Evolutionary conservation across 2,329 filamentous ascomycete species (phyloP).

Genomic region (Xylariaceae sp.): DNA sequence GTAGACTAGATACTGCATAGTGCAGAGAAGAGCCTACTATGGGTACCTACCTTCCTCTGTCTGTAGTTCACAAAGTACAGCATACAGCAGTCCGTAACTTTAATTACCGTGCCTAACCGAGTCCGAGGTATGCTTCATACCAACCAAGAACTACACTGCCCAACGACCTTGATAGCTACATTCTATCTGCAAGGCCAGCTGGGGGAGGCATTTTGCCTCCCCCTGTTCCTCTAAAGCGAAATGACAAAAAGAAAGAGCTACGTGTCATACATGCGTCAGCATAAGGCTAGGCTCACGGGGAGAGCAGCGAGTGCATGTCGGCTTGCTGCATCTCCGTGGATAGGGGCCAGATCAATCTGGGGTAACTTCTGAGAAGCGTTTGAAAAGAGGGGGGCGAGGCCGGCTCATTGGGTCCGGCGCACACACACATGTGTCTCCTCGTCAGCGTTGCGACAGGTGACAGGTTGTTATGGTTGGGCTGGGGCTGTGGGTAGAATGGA

Average conservation of each 20-base stretch:
- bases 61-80: too few relatives aligned
- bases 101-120: too few relatives aligned
- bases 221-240: constrained; percentile 1
- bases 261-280: constrained; percentile 17
- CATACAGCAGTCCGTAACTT: too few relatives aligned
- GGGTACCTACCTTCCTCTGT: too few relatives aligned
- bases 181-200: too few relatives aligned
- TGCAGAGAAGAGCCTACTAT: too few relatives aligned
- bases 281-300: constrained; percentile 13
- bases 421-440: too few relatives aligned
- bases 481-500: constrained; percentile 6
- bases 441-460: constrained; percentile 11
- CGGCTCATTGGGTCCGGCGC: constrained; percentile 7
- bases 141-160: too few relatives aligned
- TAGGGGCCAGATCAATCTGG: constrained; percentile 13
- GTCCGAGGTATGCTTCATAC: too few relatives aligned
- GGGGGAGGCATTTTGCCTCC: too few relatives aligned
- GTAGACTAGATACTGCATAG: too few relatives aligned
- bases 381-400: constrained; percentile 8
- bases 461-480: constrained; percentile 13
- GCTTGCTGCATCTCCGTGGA: constrained; percentile 13
- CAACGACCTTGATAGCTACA: too few relatives aligned
- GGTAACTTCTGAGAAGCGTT: constrained; percentile 12
- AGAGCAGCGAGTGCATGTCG: constrained; percentile 9
- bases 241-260: neutral